These are phyloP conservation scores for Xylariaceae sp. DNA, from an alignment of 2,329 filamentous ascomycete genomes.

Conservation along the genomic window DNA sequence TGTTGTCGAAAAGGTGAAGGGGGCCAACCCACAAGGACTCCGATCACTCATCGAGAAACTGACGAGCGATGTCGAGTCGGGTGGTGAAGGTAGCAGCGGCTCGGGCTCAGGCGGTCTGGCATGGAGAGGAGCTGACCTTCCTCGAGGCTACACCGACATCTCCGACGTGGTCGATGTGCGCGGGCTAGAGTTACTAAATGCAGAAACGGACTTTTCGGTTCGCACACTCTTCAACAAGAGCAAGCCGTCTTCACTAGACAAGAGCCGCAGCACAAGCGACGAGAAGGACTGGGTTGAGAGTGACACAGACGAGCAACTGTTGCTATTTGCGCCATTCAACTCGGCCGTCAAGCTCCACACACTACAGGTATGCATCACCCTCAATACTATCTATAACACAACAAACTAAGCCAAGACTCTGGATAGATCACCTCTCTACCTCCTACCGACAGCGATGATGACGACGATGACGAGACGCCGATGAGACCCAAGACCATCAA, in stretches of 20 bases:
- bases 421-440: constrained; percentile 81
- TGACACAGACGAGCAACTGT: constrained; percentile 94
- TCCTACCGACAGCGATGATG: constrained; percentile 57
- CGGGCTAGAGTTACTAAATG: constrained; percentile 86
- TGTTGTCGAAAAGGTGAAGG: constrained; percentile 72
- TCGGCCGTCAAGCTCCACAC: constrained; percentile 89
- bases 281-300: constrained; percentile 90
- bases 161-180: constrained; percentile 81
- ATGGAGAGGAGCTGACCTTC: constrained; percentile 79
- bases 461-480: constrained; percentile 79
- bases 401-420: constrained; percentile 41
- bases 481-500: constrained; percentile 84
- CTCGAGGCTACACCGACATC: constrained; percentile 83
- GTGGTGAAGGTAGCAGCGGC: constrained; percentile 53
- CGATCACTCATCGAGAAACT: constrained; percentile 75
- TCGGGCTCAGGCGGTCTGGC: constrained; percentile 52
- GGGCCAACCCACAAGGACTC: constrained; percentile 75
- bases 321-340: constrained; percentile 91
- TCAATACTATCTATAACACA: constrained; percentile 6
- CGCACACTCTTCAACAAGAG: constrained; percentile 75
- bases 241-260: constrained; percentile 71
- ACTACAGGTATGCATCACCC: constrained; percentile 59
- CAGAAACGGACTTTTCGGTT: constrained; percentile 76
- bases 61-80: constrained; percentile 64
- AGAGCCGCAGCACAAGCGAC: constrained; percentile 91